Evolutionary conservation across 1,139 yeast genomes (phyloP).

Genomic region (Yamadazyma epiphylla): DNA sequence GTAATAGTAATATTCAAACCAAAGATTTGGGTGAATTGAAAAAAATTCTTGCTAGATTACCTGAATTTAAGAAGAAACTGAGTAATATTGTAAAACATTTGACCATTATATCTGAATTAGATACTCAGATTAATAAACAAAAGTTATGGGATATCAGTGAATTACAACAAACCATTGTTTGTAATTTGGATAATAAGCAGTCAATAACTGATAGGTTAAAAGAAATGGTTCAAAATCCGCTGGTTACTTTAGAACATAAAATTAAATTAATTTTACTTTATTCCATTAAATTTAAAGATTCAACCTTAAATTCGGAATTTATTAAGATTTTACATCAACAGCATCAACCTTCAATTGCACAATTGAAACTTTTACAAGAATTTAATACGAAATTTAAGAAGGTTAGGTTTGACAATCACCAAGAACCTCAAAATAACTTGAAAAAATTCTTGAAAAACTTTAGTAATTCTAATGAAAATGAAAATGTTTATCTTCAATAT

Average conservation of each 20-base stretch:
- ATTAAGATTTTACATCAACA: constrained; percentile 29
- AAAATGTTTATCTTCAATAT: constrained; percentile 62
- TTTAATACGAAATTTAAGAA: constrained; percentile 18
- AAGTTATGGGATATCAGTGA: constrained; percentile 85
- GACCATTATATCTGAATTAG: constrained; percentile 82
- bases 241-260: constrained; percentile 28
- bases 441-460: constrained; percentile 24
- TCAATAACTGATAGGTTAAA: constrained; percentile 23
- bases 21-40: constrained; percentile 86
- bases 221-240: constrained; percentile 22
- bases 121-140: constrained; percentile 55
- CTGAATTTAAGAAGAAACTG: constrained; percentile 84
- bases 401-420: constrained; percentile 2
- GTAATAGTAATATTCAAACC: constrained; percentile 59
- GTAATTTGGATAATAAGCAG: constrained; percentile 45
- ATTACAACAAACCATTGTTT: constrained; percentile 79
- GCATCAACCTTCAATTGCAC: constrained; percentile 33
- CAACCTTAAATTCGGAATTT: constrained; percentile 21
- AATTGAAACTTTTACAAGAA: constrained; percentile 27
- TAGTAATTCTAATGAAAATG: constrained; percentile 25
- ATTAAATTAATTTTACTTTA: constrained; percentile 63
- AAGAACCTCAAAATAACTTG: constrained; percentile 20
- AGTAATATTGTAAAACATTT: constrained; percentile 93
- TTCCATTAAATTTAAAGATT: constrained; percentile 54
- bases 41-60: constrained; percentile 84